Conservation (phyloP, 768 basidiomycete species). For the Trametes cubensis region DNA sequence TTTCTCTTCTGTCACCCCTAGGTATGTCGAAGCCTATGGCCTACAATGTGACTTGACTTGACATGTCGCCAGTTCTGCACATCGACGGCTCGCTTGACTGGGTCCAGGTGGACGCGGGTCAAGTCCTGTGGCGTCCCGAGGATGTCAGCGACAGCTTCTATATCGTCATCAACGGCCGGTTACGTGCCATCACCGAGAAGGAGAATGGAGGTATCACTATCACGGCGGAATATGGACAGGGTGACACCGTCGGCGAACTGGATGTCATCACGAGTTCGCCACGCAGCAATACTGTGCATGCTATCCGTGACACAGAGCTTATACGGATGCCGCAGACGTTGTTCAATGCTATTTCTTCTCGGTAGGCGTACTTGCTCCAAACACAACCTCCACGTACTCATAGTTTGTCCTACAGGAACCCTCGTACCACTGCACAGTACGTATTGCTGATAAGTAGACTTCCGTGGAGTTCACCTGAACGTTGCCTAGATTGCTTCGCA, state of each 20-base stretch:
- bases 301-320: constrained; percentile 96
- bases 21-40: constrained; percentile 48
- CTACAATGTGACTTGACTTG: neutral
- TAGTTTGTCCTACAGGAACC: constrained; percentile 57
- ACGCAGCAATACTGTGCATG: constrained; percentile 90
- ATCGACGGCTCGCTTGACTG: constrained; percentile 97
- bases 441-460: constrained; percentile 23
- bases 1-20: constrained; percentile 91
- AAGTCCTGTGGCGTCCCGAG: constrained; percentile 90
- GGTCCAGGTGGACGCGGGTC: constrained; percentile 96
- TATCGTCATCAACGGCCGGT: constrained; percentile 95
- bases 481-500: constrained; percentile 63
- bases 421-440: constrained; percentile 83
- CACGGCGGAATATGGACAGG: constrained; percentile 93
- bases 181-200: constrained; percentile 85
- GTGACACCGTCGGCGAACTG: constrained; percentile 94
- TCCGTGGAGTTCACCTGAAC: neutral
- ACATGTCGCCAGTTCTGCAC: constrained; percentile 69
- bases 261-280: constrained; percentile 94
- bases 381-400: neutral
- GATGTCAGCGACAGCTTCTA: constrained; percentile 96
- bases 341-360: constrained; percentile 94
- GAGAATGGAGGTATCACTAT: constrained; percentile 79
- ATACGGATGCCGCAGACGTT: constrained; percentile 96
- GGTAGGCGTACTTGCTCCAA: constrained; percentile 45